phyloP scores from a whole-genome alignment of 2,329 filamentous ascomycete genomes.

The Beauveria sp. region DNA sequence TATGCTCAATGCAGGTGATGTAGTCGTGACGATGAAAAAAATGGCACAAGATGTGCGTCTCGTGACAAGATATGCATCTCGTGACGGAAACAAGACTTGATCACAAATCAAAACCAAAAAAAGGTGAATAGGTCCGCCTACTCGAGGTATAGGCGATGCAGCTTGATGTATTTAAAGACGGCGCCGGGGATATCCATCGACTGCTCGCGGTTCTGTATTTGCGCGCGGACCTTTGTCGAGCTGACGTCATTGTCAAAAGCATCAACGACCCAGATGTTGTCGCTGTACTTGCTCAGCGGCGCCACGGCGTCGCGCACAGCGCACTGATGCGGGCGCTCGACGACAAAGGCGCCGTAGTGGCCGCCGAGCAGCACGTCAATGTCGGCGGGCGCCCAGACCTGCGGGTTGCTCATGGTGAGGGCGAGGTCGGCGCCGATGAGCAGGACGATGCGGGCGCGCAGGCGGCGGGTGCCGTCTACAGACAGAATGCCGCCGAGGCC shows the following conservation, averaged over 20 bases:
- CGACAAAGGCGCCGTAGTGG: constrained; percentile 73
- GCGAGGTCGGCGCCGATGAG: constrained; percentile 73
- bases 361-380: constrained; percentile 80
- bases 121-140: background rate
- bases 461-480: constrained; percentile 60
- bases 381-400: constrained; percentile 78
- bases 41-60: background rate
- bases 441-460: constrained; percentile 67
- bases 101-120: background rate
- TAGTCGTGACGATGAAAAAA: background rate
- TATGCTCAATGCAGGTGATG: background rate
- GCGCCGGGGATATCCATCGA: constrained; percentile 67
- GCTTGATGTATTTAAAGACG: constrained; percentile 67
- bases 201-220: constrained; percentile 73
- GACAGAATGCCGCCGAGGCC: constrained; percentile 69
- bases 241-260: constrained; percentile 61
- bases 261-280: constrained; percentile 74
- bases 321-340: constrained; percentile 74
- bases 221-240: constrained; percentile 65
- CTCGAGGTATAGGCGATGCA: constrained; percentile 52
- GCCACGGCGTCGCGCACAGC: constrained; percentile 82
- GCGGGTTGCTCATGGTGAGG: constrained; percentile 64
- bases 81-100: background rate
- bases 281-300: constrained; percentile 72
- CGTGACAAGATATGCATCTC: background rate